Evolutionary conservation across 495 filamentous ascomycete genomes (phyloP).

Genomic region (Penicillium crystallinum): DNA sequence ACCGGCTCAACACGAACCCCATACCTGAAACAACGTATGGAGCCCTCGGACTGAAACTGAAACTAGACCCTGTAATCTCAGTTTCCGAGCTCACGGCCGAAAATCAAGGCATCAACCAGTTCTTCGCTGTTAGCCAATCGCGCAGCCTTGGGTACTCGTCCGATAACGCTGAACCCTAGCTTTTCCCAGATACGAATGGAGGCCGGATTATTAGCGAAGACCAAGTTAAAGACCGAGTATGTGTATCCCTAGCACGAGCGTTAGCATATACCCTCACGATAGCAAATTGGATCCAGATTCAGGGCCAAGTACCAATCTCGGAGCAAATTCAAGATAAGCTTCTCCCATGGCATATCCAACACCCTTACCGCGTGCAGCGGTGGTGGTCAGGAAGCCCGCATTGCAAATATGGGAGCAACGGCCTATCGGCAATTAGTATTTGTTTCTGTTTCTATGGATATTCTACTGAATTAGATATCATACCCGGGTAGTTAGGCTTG

Average conservation of each 20-base stretch:
- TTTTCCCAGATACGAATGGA: slow-evolving; percentile 95
- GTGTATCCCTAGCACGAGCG: slow-evolving; percentile 62
- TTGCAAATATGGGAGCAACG: slow-evolving; percentile 78
- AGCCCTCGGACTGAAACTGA: not conserved
- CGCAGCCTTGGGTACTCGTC: slow-evolving; percentile 57
- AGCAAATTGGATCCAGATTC: too few relatives aligned
- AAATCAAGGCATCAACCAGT: slow-evolving; percentile 45
- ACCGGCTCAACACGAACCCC: not conserved
- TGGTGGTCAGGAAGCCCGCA: slow-evolving; percentile 86
- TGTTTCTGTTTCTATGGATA: not conserved
- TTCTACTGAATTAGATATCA: slow-evolving; percentile 43
- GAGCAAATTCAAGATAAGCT: slow-evolving; percentile 86
- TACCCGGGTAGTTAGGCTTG: slow-evolving; percentile 96
- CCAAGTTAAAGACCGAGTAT: slow-evolving; percentile 97
- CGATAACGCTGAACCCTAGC: slow-evolving; percentile 90
- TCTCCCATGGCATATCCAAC: slow-evolving; percentile 90
- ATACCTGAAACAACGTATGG: slow-evolving; percentile 1
- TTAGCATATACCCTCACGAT: not conserved
- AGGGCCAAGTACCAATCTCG: slow-evolving; percentile 58
- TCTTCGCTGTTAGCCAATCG: slow-evolving; percentile 39
- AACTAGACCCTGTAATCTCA: not conserved
- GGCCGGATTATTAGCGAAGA: slow-evolving; percentile 94
- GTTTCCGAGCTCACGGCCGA: slow-evolving; percentile 34
- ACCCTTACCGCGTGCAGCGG: slow-evolving; percentile 75
- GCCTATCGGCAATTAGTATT: slow-evolving; percentile 22